A percentile compares a stretch with the other conserved stretches of the same genome.
These are phyloP conservation scores for Flaveria trinervia DNA, from an alignment of 129 eudicot species.

Conservation along the genomic window DNA sequence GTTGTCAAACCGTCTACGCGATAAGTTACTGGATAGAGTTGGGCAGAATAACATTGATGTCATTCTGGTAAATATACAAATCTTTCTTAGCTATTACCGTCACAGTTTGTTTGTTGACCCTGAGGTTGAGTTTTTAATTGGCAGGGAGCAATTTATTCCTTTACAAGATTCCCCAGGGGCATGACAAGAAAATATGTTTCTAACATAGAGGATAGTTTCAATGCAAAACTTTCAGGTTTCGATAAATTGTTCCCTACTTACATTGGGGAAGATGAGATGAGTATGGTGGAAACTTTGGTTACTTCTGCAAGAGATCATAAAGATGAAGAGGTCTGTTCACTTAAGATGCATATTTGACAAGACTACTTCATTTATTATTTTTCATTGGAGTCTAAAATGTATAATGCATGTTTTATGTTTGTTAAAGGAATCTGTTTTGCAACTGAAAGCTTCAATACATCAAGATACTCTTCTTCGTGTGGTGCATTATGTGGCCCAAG, in stretches of 20 bases:
- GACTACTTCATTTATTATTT: constrained; percentile 1
- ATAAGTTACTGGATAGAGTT: constrained; percentile 43
- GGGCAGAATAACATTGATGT: constrained; percentile 48
- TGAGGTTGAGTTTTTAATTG: constrained; percentile 23
- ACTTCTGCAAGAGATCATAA: constrained; percentile 30
- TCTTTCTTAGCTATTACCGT: constrained; percentile 12
- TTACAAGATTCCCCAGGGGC: constrained; percentile 81
- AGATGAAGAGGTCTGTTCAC: constrained; percentile 47
- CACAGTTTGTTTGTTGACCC: background rate
- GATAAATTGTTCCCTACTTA: constrained; percentile 55
- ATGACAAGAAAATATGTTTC: constrained; percentile 42
- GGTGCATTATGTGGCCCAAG: constrained; percentile 51
- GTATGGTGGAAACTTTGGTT: constrained; percentile 56
- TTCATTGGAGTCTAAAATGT: background rate
- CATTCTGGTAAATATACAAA: constrained; percentile 53
- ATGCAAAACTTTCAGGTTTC: constrained; percentile 32
- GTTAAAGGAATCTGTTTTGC: constrained; percentile 52
- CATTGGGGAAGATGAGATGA: constrained; percentile 43
- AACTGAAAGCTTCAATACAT: constrained; percentile 51
- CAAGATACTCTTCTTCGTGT: constrained; percentile 58
- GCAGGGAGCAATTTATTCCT: constrained; percentile 61
- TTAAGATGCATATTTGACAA: background rate
- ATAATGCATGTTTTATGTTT: constrained; percentile 24
- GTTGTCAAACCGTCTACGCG: constrained; percentile 42
- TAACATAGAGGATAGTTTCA: constrained; percentile 24